Evolutionary conservation across 805 yeast genomes (phyloP), one percentile per base, ranked within the genome.

Genomic region (Cyberlindnera nakhonratchasimensis): DNA sequence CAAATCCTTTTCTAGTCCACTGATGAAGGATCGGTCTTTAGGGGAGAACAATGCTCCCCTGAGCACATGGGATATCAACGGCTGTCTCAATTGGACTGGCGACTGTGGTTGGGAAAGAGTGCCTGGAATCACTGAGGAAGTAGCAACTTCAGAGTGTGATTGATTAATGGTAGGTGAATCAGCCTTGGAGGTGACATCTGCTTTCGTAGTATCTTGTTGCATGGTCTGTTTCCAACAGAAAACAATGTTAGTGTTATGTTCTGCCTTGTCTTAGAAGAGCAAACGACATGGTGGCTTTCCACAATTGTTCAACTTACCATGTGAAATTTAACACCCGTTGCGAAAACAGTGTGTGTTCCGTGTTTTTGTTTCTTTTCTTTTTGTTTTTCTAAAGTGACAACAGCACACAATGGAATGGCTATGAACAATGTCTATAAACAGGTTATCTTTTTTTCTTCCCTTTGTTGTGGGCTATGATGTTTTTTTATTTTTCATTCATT

Each of bases 1-100:
- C 21, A 80, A 58, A 41, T 72, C 70, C 19, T 64, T 57, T 47
- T 80, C 86, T 41, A 78, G 55, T 12, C 69, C 62, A 7, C 75
- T 54, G 11, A 80, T 64, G 54, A 79, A 78, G 38, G 58, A 62
- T 31, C 81, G 65, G 57, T 77, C 82, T 26, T 65, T 66, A 9
- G 67, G 60, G 41, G 67, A 68, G 46, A 65, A 65, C 6, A 75
- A 56, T 1, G 79, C 77, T 2, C 51, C 52, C 34, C 55, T 43
- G 45, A 74, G 54, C 2, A 67, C 70, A 20, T 56, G 47, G 4
- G 57, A 45, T 4, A 56, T 24, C 4, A 31, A 3, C 6, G 46
- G 43, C 14, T 41, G 43, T 31, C 38, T 37, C n/a, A 26, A 10
- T 16, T 33, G 45, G 12, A 17, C 21, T n/a, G 39, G 42, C 4